These are phyloP conservation scores for Hyaloperonospora brassicae DNA, from an alignment of 352 stramenopile species.

Conservation along the genomic window DNA sequence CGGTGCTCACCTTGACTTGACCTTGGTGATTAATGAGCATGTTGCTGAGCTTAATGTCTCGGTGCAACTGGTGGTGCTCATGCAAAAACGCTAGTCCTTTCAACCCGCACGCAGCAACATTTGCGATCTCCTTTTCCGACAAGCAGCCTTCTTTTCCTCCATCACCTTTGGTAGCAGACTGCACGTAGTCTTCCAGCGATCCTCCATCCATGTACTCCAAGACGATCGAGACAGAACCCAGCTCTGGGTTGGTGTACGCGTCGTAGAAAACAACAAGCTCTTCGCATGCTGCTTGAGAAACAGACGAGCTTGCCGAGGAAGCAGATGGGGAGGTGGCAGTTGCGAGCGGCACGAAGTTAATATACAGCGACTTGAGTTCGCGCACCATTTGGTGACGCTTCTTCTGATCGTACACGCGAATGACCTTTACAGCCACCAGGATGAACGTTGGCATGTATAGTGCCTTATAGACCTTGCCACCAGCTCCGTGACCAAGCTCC, in stretches of 20 bases:
- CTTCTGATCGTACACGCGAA: constrained; percentile 83
- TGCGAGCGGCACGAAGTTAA: constrained; percentile 67
- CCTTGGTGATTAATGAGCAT: constrained; percentile 86
- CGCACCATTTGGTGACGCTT: constrained; percentile 85
- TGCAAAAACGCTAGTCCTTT: constrained; percentile 86
- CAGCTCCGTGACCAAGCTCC: constrained; percentile 73
- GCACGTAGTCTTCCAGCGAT: constrained; percentile 75
- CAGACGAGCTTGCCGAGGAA: background rate
- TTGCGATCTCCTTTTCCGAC: constrained; percentile 72
- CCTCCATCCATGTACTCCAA: constrained; percentile 92
- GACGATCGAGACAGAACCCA: constrained; percentile 87
- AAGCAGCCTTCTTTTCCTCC: constrained; percentile 18
- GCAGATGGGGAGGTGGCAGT: constrained; percentile 22
- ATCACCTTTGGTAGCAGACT: constrained; percentile 20
- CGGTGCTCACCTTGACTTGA: constrained; percentile 50
- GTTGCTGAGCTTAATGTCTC: constrained; percentile 94
- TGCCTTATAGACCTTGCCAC: constrained; percentile 86
- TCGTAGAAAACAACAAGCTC: constrained; percentile 89
- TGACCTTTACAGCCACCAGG: constrained; percentile 86
- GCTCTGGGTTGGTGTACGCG: constrained; percentile 85
- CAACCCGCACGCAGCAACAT: constrained; percentile 68
- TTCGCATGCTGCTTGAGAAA: constrained; percentile 43
- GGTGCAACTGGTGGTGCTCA: constrained; percentile 84
- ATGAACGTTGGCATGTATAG: constrained; percentile 85
- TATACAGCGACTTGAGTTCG: constrained; percentile 79